Evolutionary conservation across 164 flowering plant species (phyloP), one percentile per base, ranked within the genome.

Genomic region (grape (Vitis vinifera)): DNA sequence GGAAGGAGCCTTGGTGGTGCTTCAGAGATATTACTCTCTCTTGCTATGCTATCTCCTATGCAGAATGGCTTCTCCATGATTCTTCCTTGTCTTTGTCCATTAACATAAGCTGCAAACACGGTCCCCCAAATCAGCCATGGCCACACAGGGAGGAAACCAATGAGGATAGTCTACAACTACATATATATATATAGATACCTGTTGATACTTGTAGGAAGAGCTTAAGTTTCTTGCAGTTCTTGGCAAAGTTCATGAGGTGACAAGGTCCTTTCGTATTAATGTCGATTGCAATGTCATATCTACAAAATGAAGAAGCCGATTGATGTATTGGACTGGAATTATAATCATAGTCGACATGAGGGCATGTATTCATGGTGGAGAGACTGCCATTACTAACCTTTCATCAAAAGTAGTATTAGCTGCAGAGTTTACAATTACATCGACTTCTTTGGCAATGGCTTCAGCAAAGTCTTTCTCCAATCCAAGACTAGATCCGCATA

Each of bases 331-430:
- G 44, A 3, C 44, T 37, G 44, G 44, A 37, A 37, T 37, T 37
- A 37, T 37, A 37, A 6, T 4, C 44, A 37, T 37, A 37, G 5
- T 37, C 4, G 44, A 37, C 44, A 37, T 37, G 7, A 37, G 44
- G 7, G 4, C 44, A 37, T 37, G 44, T 6, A 37, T 37, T 37
- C 44, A 37, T 37, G 44, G 44, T 37, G 44, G 6, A 37, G 7
- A 37, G 4, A 37, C 37, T 19, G 47, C 11, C 5, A 4, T 31
- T 3, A 63, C 52, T 51, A 64, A 92, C 99, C 99, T 91, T 79
- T 91, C 98, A 70, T 93, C 93, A 59, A 93, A 93, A 58, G 97
- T 91, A 49, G 99, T 95, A 77, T 83, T 95, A 8, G 98, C 98
- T 8, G 99, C 96, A 27, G 97, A 93, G 55, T 95, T 93, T 9